Evolutionary conservation across 495 filamentous ascomycete species (phyloP).

Genomic region (Penicillium soppii): DNA sequence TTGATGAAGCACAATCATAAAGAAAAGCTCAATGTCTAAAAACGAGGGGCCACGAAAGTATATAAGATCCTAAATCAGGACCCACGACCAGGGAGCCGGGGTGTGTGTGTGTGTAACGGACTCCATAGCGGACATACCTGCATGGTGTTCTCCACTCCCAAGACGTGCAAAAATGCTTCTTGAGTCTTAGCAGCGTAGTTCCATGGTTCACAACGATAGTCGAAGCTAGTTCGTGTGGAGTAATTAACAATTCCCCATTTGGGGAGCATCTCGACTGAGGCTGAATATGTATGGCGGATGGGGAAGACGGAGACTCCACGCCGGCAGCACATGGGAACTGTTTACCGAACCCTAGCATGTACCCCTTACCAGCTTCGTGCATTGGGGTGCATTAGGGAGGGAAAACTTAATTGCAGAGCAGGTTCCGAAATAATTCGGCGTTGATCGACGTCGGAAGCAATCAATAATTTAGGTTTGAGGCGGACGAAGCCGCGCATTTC

Average conservation of each 20-base stretch:
- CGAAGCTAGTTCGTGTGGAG: slow-evolving; percentile 3
- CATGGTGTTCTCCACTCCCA: not conserved
- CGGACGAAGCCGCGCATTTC: not conserved
- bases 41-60: not conserved
- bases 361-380: not conserved
- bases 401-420: no score
- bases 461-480: not conserved
- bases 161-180: not conserved
- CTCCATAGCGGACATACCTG: not conserved
- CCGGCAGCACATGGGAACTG: no score
- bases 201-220: slow-evolving; percentile 8
- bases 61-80: not conserved
- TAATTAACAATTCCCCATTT: not conserved
- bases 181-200: not conserved
- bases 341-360: not conserved
- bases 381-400: no score
- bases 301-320: no score
- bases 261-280: no score
- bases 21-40: no score
- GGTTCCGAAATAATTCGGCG: slow-evolving; percentile 8
- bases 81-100: not conserved
- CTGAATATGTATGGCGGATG: no score
- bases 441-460: slow-evolving; percentile 2
- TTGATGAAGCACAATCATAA: not conserved
- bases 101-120: no score